phyloP scores from a whole-genome alignment of 83 land plant genomes.

The Picea abies region DNA sequence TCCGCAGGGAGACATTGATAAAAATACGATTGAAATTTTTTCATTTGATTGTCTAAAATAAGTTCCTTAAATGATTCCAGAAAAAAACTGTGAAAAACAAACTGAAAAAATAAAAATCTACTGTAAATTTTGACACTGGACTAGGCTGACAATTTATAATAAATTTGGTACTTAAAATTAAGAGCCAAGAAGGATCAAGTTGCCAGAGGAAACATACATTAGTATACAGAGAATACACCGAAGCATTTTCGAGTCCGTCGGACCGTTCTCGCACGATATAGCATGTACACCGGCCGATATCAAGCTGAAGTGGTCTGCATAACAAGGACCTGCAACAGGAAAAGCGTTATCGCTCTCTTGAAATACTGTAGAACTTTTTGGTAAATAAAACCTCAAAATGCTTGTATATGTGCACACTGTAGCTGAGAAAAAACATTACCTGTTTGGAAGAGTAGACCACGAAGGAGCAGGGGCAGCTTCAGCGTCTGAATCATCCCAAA shows the following conservation, averaged over 20 bases:
- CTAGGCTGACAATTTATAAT: neutral
- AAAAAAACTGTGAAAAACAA: no score
- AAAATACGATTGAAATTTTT: no score
- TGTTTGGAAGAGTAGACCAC: conserved; percentile 81
- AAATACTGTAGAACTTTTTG: neutral
- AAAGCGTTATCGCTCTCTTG: neutral
- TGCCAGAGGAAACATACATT: conserved; percentile 46
- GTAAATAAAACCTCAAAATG: neutral
- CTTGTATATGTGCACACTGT: neutral
- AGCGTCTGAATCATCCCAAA: conserved; percentile 69
- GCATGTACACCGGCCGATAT: conserved; percentile 82
- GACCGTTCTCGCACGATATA: conserved; percentile 53
- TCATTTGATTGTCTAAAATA: no score
- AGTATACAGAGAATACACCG: conserved; percentile 74
- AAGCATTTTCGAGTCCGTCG: conserved; percentile 36
- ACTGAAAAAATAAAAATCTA: no score
- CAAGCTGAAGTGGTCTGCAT: conserved; percentile 74
- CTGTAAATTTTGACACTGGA: no score
- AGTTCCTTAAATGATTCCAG: no score
- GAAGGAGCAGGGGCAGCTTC: conserved; percentile 90
- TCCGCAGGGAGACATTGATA: no score
- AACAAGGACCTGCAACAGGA: conserved; percentile 56
- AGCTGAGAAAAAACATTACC: conserved; percentile 28
- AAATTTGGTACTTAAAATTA: neutral
- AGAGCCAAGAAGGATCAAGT: neutral